Evolutionary conservation across 768 basidiomycete genomes (phyloP), one percentile per base, ranked within the genome.

Genomic region (Auricularia sp.): DNA sequence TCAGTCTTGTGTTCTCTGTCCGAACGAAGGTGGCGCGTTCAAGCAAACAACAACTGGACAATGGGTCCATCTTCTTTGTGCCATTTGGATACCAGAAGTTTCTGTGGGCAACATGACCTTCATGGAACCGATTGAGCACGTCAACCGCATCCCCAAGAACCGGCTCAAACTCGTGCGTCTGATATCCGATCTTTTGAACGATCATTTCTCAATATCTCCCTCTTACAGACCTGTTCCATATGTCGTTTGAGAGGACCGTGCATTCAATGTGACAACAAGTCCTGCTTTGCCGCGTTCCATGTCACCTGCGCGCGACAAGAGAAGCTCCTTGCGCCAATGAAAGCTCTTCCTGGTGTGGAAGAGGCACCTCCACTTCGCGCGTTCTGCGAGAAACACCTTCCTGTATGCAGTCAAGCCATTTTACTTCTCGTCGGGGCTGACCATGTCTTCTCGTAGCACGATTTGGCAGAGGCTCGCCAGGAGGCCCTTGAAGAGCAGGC

Each of bases 1-100:
- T 33, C 70, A 98, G 94, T 86, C 87, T 18, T 99, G 97, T 73
- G 80, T 93, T n/a, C 80, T 98, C 59, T 99, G 97, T 71, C 97
- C 97, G 0, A 93, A 91, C 66, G 92, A 98, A 76, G 95, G 91
- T 4, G 97, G 97, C 21, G 97, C 97, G 0, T 99, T 98, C 81
- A 99, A 99, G 73, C 97, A 99, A 74, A 98, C 97, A 0, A 82
- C 85, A 0, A 80, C 87, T 36, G 93, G 92, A 0, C 88, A 93
- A 66, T 99, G 97, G 97, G 90, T 94, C 0, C 97, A 99, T 73
- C 79, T 99, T 0, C 81, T 98, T 0, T 99, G 97, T 70, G 93
- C 96, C 3, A 95, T 99, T 62, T 99, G 93, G 93, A 87, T 98
- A 2, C 95, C 96, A 0, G 96, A 98, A 73, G 91, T 93, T 14